Evolutionary conservation across 805 yeast species (phyloP).

Genomic region (Wickerhamomyces bovis): DNA sequence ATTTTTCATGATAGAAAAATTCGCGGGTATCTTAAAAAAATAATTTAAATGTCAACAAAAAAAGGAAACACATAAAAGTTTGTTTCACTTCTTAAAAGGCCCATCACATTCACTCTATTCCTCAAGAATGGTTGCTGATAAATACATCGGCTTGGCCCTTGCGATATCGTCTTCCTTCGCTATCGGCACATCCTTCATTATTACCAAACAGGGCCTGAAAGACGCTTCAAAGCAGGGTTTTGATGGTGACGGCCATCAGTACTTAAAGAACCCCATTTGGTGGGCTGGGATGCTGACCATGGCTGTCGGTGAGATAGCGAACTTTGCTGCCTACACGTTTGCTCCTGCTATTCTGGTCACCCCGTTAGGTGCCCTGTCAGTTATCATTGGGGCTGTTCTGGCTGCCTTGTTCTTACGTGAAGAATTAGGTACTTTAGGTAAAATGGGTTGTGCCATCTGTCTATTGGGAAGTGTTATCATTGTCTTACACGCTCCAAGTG

Average conservation of each 20-base stretch:
- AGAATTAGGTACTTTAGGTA: slow-evolving; percentile 81
- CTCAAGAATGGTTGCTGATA: slow-evolving; percentile 52
- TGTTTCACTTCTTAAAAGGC: no score
- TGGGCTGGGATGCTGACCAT: slow-evolving; percentile 88
- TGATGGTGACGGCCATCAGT: slow-evolving; percentile 69
- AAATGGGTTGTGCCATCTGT: slow-evolving; percentile 90
- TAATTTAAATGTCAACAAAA: no score
- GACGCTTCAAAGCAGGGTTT: slow-evolving; percentile 62
- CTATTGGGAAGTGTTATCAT: slow-evolving; percentile 82
- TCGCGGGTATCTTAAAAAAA: no score
- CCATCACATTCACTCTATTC: no score
- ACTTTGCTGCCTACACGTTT: slow-evolving; percentile 91
- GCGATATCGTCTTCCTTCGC: slow-evolving; percentile 87
- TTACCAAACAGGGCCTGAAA: slow-evolving; percentile 80
- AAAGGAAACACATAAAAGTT: no score
- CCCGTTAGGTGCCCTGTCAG: slow-evolving; percentile 86
- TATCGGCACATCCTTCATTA: slow-evolving; percentile 83
- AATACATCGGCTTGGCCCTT: slow-evolving; percentile 81
- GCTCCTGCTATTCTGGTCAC: slow-evolving; percentile 93
- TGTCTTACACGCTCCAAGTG: slow-evolving; percentile 91
- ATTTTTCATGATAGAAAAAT: no score
- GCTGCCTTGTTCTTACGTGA: slow-evolving; percentile 83
- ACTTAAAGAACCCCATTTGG: slow-evolving; percentile 83
- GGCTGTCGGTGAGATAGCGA: slow-evolving; percentile 90
- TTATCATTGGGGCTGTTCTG: slow-evolving; percentile 84